A percentile compares a stretch with the other conserved stretches of the same genome.
phyloP scores from a whole-genome alignment of 2,329 filamentous ascomycete species.

The Stachybotrys chlorohalonatus region DNA sequence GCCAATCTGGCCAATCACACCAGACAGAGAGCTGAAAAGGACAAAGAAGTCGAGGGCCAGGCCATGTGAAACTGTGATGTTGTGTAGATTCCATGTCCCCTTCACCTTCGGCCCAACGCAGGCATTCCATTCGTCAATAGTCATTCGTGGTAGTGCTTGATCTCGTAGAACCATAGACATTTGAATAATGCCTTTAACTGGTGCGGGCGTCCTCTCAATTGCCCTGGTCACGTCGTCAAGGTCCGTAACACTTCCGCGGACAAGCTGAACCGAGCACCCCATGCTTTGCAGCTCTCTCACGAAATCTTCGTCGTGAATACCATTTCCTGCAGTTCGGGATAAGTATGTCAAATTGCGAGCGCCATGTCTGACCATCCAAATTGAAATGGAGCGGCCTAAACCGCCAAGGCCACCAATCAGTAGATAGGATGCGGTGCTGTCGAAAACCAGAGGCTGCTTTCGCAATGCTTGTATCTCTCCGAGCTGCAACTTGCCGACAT shows the following conservation, averaged over 20 bases:
- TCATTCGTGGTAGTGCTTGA: conserved; percentile 16
- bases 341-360: conserved; percentile 16
- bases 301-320: conserved; percentile 6
- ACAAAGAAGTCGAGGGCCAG: conserved; percentile 23
- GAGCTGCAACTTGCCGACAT: neutral
- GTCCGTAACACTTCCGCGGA: conserved; percentile 22
- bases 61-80: conserved; percentile 1
- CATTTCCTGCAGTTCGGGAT: conserved; percentile 12
- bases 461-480: neutral
- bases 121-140: conserved; percentile 17
- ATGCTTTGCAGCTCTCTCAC: conserved; percentile 13
- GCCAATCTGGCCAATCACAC: conserved; percentile 12
- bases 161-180: conserved; percentile 25
- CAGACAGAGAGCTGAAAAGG: conserved; percentile 15
- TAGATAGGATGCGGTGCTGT: conserved; percentile 11
- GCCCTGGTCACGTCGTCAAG: conserved; percentile 16
- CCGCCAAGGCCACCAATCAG: conserved; percentile 11
- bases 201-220: conserved; percentile 8
- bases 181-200: conserved; percentile 30
- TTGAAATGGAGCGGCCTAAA: conserved; percentile 7
- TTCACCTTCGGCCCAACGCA: conserved; percentile 18
- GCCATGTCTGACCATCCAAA: conserved; percentile 15
- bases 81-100: conserved; percentile 26
- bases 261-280: conserved; percentile 15
- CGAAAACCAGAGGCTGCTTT: neutral